Evolutionary conservation across 768 basidiomycete species (phyloP), one percentile per base, ranked within the genome.

Genomic region (Tulasnella sp.): DNA sequence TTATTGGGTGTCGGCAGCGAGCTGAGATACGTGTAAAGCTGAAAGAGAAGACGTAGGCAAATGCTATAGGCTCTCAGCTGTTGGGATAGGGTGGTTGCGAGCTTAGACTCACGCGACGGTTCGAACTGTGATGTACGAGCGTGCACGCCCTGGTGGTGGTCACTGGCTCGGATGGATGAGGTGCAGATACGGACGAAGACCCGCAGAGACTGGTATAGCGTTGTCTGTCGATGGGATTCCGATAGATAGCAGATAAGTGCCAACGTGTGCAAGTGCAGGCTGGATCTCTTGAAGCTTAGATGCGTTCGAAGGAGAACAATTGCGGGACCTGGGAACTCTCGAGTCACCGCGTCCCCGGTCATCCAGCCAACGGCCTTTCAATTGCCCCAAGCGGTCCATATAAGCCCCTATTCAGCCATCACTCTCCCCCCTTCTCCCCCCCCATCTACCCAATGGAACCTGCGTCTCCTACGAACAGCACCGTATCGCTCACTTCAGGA

Each of bases 401-500:
- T 42, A 78, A 78, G 58, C 48, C 44, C 48, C 34, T 41, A 78
- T 60, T 60, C 58, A 37, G 37, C 37, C 37, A 44, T 44, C 44
- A 44, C 44, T 24, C 46, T 18, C 40, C 72, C 4, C 44, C 79
- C 8, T 72, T 14, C 24, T n/a, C 72, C 31, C 22, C 37, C 42
- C 54, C 77, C 60, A 78, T 78, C 77, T 28, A 24, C 41, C 44
- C 77, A 14, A 78, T 78, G 77, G 58, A 64, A 41, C 72, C 79
- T 60, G 74, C 72, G n/a, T 80, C 79, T 22, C 79, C 79, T 46
- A 46, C 79, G n/a, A 37, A 34, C 31, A 80, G 79, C 50, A 75
- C 37, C 28, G 79, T 75, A 20, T 80, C 79, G 28, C 41, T 80
- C 40, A 60, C 64, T 6, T 69, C 64, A 69, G 64, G 74, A 22